A percentile compares a stretch with the other conserved stretches of the same genome.
These are phyloP conservation scores for Taphrina communis DNA, from an alignment of 1,139 yeast species.

Conservation along the genomic window DNA sequence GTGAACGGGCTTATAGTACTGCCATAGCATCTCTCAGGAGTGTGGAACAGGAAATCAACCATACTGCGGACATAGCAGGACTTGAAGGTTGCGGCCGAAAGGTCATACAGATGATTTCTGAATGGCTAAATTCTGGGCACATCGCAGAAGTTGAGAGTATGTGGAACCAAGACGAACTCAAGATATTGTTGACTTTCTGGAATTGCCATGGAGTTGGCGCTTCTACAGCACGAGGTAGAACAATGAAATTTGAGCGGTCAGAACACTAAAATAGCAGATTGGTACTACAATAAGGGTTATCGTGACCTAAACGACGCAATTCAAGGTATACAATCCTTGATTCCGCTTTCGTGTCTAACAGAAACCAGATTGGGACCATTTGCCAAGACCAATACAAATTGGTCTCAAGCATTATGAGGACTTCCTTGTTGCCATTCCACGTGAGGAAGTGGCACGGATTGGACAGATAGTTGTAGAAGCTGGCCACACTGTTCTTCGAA, in stretches of 20 bases:
- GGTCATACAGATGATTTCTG: slow-evolving; percentile 41
- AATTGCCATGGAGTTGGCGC: slow-evolving; percentile 47
- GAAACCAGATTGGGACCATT: slow-evolving; percentile 38
- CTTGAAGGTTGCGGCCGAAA: slow-evolving; percentile 46
- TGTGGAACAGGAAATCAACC: slow-evolving; percentile 41
- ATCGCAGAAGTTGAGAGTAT: slow-evolving; percentile 19
- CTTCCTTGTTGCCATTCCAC: slow-evolving; percentile 41
- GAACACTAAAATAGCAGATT: slow-evolving; percentile 18
- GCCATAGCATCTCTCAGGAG: slow-evolving; percentile 46
- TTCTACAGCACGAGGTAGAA: slow-evolving; percentile 40
- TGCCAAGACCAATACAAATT: slow-evolving; percentile 43
- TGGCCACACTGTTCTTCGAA: slow-evolving; percentile 29
- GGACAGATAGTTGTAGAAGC: slow-evolving; percentile 28
- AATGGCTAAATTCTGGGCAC: slow-evolving; percentile 43
- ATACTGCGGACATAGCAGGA: slow-evolving; percentile 38
- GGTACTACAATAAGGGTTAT: slow-evolving; percentile 42
- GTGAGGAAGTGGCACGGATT: slow-evolving; percentile 43
- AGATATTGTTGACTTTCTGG: slow-evolving; percentile 33
- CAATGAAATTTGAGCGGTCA: background rate
- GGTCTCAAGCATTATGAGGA: slow-evolving; percentile 46
- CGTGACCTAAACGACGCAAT: slow-evolving; percentile 36
- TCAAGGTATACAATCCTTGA: background rate
- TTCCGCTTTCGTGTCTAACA: background rate
- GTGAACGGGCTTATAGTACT: slow-evolving; percentile 46
- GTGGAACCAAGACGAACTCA: slow-evolving; percentile 41